Conservation (phyloP, 345 rosid genomes). For the Gossypium arboreum region DNA sequence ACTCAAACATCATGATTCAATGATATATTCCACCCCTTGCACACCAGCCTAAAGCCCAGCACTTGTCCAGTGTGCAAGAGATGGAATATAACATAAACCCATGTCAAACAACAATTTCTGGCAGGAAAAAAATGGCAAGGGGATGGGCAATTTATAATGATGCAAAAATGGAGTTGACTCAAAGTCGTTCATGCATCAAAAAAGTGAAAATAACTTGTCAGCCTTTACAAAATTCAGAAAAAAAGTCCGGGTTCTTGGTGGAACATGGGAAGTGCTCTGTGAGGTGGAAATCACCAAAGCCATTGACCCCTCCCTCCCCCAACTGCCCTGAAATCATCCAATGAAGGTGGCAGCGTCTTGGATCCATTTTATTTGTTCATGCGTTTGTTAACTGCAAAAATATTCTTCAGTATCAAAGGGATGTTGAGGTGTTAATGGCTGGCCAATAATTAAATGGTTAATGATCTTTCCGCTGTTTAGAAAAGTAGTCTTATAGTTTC, state of each 20-base stretch:
- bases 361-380: background rate
- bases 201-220: background rate
- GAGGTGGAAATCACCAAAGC: conserved; percentile 12
- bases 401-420: background rate
- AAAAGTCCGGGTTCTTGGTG: background rate
- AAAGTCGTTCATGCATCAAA: background rate
- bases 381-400: background rate
- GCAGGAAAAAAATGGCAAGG: background rate
- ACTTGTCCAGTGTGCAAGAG: conserved; percentile 8
- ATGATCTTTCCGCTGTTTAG: background rate
- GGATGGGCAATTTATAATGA: background rate
- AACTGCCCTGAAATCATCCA: background rate
- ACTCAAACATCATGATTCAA: background rate
- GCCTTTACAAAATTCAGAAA: background rate
- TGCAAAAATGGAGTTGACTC: conserved; percentile 1
- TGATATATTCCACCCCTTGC: conserved; percentile 5
- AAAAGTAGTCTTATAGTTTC: background rate
- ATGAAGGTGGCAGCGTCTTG: background rate
- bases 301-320: background rate
- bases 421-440: background rate
- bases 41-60: background rate
- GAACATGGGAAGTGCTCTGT: conserved; percentile 1
- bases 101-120: background rate
- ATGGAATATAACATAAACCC: conserved; percentile 12
- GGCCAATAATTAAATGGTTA: background rate